These are phyloP conservation scores for Betula pendula DNA, from an alignment of 306 rosid species.

Conservation along the genomic window DNA sequence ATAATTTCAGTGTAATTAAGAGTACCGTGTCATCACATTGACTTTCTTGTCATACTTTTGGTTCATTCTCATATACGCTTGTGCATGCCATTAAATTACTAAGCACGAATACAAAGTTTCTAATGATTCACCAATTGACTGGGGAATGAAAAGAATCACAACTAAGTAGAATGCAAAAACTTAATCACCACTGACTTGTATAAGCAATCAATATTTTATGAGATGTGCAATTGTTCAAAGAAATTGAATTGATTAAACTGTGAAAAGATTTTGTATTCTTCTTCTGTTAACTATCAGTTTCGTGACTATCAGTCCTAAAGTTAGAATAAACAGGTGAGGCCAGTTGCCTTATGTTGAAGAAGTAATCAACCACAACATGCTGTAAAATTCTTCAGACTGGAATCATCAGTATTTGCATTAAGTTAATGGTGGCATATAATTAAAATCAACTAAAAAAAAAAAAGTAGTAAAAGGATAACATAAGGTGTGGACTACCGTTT, in stretches of 20 bases:
- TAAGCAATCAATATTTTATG: background rate
- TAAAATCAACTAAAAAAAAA: background rate
- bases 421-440: constrained; percentile 9
- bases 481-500: constrained; percentile 55
- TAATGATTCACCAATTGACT: background rate
- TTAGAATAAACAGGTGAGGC: background rate
- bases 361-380: background rate
- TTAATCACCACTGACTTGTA: background rate
- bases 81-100: background rate
- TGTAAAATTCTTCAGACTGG: background rate
- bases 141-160: background rate
- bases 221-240: background rate
- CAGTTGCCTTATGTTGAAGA: constrained; percentile 1
- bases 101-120: constrained; percentile 2
- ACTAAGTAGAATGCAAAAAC: background rate
- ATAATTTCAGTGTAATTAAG: background rate
- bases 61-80: background rate
- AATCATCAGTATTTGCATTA: background rate
- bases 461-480: constrained; percentile 6
- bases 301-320: background rate
- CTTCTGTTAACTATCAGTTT: constrained; percentile 3
- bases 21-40: background rate
- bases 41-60: background rate
- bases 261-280: background rate
- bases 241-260: background rate